Percentiles rank a stretch among this genome's conserved stretches.
Evolutionary conservation across 768 basidiomycete species (phyloP).

Genomic region (Mycena pura): DNA sequence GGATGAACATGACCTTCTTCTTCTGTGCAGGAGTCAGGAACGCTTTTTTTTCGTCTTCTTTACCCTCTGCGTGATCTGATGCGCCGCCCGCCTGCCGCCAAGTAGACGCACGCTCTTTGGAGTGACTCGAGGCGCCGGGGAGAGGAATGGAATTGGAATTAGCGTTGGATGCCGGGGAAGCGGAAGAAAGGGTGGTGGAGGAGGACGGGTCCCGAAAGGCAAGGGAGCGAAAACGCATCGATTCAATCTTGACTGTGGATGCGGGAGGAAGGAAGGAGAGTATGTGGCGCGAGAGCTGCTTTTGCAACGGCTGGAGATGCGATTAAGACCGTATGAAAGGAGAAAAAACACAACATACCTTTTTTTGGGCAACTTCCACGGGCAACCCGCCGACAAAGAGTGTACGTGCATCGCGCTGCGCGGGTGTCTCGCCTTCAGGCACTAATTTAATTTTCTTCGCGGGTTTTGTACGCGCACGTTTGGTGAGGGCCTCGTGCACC

Average conservation of each 20-base stretch:
- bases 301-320: constrained; percentile 66
- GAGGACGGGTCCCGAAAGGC: constrained; percentile 87
- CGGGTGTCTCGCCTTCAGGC: constrained; percentile 74
- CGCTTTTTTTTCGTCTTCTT: constrained; percentile 55
- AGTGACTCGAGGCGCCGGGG: constrained; percentile 42
- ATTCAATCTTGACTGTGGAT: constrained; percentile 72
- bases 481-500: constrained; percentile 68
- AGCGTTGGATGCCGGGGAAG: constrained; percentile 43
- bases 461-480: constrained; percentile 36
- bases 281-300: constrained; percentile 80
- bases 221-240: constrained; percentile 91
- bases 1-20: constrained; percentile 93
- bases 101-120: constrained; percentile 61
- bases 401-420: constrained; percentile 79
- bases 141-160: constrained; percentile 30
- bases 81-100: constrained; percentile 54
- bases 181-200: constrained; percentile 51
- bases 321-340: background rate
- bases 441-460: constrained; percentile 53
- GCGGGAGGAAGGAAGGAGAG: constrained; percentile 72
- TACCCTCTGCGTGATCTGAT: constrained; percentile 47
- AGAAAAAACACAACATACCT: constrained; percentile 54
- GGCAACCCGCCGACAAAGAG: constrained; percentile 92
- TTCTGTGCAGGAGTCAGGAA: constrained; percentile 86
- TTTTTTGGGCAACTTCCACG: constrained; percentile 75